Percentiles rank a stretch among this genome's conserved stretches.
Evolutionary conservation across 345 rosid genomes (phyloP).

Genomic region (Syzygium aqueum): DNA sequence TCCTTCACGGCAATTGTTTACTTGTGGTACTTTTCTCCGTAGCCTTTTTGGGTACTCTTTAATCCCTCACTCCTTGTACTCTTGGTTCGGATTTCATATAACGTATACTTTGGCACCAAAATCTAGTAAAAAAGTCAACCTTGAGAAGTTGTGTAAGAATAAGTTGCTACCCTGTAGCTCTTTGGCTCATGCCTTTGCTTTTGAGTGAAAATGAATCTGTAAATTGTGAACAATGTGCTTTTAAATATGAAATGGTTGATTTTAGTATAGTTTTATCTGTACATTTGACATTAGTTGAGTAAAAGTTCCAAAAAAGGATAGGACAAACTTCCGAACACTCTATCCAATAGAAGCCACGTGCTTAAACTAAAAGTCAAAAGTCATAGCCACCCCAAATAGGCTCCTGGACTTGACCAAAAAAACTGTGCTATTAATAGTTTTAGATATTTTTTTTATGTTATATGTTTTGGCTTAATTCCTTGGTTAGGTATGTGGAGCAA

Average conservation of each 20-base stretch:
- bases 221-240: neutral
- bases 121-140: neutral
- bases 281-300: neutral
- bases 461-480: neutral
- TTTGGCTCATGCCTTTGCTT: neutral
- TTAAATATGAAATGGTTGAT: neutral
- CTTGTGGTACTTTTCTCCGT: neutral
- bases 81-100: neutral
- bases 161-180: neutral
- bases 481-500: constrained; percentile 79
- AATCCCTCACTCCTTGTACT: neutral
- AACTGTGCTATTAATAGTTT: neutral
- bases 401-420: neutral
- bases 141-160: neutral
- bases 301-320: neutral
- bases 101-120: neutral
- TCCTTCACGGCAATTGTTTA: neutral
- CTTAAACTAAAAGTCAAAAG: neutral
- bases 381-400: neutral
- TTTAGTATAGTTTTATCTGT: neutral
- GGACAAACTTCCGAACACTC: neutral
- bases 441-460: neutral
- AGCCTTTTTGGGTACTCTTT: neutral
- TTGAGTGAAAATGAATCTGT: neutral
- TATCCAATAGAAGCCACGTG: neutral